phyloP scores from a whole-genome alignment of 768 basidiomycete genomes.

The Lentinula sp. region DNA sequence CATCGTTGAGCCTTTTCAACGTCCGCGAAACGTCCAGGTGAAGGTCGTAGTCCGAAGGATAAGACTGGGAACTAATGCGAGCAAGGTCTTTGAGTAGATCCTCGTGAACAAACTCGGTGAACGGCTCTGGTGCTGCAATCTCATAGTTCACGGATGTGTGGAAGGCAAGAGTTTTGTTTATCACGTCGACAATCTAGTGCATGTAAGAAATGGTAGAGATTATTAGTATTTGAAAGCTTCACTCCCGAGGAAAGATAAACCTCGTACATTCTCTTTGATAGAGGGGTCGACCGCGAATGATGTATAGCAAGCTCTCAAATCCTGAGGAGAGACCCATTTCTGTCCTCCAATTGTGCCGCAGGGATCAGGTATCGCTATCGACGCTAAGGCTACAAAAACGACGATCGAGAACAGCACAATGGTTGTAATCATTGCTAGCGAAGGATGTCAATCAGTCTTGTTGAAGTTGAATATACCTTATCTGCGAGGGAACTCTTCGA shows the following conservation, averaged over 20 bases:
- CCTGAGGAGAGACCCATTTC: conserved; percentile 28
- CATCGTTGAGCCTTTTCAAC: conserved; percentile 29
- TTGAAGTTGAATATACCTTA: too few species aligned
- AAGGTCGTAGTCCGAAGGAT: conserved; percentile 27
- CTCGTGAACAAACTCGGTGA: conserved; percentile 28
- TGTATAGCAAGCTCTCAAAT: conserved; percentile 26
- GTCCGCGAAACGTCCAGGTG: conserved; percentile 30
- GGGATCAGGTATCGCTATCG: conserved; percentile 18
- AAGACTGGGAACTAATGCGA: conserved; percentile 23
- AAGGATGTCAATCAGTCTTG: neutral
- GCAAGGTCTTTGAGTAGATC: conserved; percentile 27
- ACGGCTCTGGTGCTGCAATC: conserved; percentile 27
- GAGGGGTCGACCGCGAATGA: conserved; percentile 26
- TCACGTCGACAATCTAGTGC: conserved; percentile 27
- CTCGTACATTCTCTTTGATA: conserved; percentile 27
- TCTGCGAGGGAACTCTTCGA: too few species aligned
- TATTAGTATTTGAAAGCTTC: neutral
- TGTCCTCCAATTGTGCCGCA: conserved; percentile 28
- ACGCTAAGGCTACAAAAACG: neutral
- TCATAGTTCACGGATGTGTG: conserved; percentile 34
- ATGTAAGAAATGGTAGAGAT: neutral
- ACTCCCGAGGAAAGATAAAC: neutral
- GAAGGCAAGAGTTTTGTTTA: conserved; percentile 33
- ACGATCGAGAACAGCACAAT: neutral
- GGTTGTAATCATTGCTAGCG: neutral